Evolutionary conservation across 441 rosid genomes (phyloP).

Genomic region (Biscutella laevigata): DNA sequence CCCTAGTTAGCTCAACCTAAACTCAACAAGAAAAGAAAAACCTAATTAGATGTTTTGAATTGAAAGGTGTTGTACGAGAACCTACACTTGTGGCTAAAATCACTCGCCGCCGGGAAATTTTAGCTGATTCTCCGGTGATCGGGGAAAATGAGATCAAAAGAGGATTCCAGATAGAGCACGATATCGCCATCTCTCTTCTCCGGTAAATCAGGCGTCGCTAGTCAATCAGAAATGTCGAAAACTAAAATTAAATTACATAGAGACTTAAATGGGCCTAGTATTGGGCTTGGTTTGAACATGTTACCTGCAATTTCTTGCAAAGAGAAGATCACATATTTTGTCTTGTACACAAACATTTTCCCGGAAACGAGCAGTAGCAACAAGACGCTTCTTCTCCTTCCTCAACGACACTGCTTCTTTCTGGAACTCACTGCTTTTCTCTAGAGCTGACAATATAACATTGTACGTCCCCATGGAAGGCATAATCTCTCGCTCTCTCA

Average conservation of each 20-base stretch:
- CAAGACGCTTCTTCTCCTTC: constrained; percentile 55
- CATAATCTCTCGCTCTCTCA: constrained; percentile 41
- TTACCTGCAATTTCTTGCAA: constrained; percentile 28
- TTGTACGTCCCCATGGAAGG: constrained; percentile 62
- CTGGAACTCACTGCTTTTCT: constrained; percentile 38
- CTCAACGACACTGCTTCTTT: constrained; percentile 36
- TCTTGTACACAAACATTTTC: constrained; percentile 32
- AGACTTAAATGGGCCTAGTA: constrained; percentile 1
- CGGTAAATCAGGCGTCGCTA: background rate
- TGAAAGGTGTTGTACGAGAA: constrained; percentile 12
- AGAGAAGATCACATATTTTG: constrained; percentile 64
- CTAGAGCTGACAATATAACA: constrained; percentile 60
- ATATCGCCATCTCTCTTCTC: constrained; percentile 24
- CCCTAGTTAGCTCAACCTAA: background rate
- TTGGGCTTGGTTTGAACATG: background rate
- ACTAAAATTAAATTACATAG: background rate
- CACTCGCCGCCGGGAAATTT: constrained; percentile 9
- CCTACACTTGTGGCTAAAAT: constrained; percentile 18
- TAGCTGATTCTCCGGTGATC: constrained; percentile 14
- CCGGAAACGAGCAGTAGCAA: constrained; percentile 23
- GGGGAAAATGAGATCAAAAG: constrained; percentile 12
- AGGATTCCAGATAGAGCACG: constrained; percentile 17
- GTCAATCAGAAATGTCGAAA: background rate
- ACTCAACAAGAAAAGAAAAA: background rate
- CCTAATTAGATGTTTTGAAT: background rate